phyloP scores from a whole-genome alignment of 2,329 filamentous ascomycete species.

The Aspergillus felis region DNA sequence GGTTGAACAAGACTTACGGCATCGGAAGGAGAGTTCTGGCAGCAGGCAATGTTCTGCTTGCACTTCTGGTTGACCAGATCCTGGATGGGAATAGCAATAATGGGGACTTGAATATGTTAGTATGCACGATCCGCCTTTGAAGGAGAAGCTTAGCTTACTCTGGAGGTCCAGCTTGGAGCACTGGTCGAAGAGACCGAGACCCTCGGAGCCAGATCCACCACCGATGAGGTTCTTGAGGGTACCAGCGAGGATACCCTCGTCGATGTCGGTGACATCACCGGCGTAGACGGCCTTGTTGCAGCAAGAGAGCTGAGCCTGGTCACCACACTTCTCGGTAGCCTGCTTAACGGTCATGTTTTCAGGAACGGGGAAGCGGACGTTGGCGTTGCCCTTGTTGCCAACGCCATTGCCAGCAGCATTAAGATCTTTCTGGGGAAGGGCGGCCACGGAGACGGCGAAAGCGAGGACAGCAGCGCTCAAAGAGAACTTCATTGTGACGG shows the following conservation, averaged over 20 bases:
- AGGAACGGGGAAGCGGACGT: conserved; percentile 32
- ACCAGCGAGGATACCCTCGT: conserved; percentile 31
- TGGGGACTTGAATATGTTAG: conserved; percentile 15
- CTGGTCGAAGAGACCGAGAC: conserved; percentile 39
- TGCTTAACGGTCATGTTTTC: conserved; percentile 33
- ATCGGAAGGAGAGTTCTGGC: conserved; percentile 32
- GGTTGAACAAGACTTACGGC: conserved; percentile 19
- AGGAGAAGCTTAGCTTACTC: conserved; percentile 19
- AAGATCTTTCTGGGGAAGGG: conserved; percentile 23
- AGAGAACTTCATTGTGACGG: conserved; percentile 38
- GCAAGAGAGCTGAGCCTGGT: conserved; percentile 37
- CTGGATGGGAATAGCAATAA: conserved; percentile 27
- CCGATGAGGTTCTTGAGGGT: conserved; percentile 33
- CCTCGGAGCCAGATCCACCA: conserved; percentile 28
- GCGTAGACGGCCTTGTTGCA: conserved; percentile 38
- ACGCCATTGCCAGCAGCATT: conserved; percentile 23
- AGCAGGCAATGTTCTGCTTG: conserved; percentile 41
- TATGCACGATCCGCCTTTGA: no score
- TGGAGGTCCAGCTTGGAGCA: conserved; percentile 38
- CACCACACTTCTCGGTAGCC: conserved; percentile 37
- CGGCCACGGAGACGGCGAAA: conserved; percentile 31
- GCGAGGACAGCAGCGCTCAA: conserved; percentile 30
- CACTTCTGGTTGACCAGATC: conserved; percentile 37
- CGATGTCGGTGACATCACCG: conserved; percentile 32
- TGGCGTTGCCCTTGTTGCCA: conserved; percentile 31